Evolutionary conservation across 768 basidiomycete genomes (phyloP).

Genomic region (Calocera viscosa): DNA sequence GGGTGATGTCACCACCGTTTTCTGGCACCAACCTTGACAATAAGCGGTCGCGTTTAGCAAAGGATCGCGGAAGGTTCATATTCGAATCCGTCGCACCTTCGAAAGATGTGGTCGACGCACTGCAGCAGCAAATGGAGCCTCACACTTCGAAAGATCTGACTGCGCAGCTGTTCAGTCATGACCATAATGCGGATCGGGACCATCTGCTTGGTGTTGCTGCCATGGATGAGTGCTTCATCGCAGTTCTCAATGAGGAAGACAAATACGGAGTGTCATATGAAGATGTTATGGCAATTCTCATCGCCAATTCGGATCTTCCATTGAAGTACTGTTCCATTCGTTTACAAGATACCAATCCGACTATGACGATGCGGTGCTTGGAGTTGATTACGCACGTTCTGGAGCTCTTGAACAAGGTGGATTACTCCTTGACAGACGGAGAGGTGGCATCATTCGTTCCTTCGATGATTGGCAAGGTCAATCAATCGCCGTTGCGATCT

Average conservation of each 20-base stretch:
- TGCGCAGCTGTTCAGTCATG: slow-evolving; percentile 77
- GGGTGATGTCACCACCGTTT: slow-evolving; percentile 29
- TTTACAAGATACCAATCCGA: slow-evolving; percentile 81
- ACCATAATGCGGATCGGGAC: slow-evolving; percentile 91
- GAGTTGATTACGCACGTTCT: slow-evolving; percentile 74
- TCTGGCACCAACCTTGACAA: slow-evolving; percentile 44
- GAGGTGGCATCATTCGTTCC: slow-evolving; percentile 85
- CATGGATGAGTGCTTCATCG: slow-evolving; percentile 63
- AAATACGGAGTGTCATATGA: slow-evolving; percentile 35
- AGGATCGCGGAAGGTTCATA: slow-evolving; percentile 71
- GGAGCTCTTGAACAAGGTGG: slow-evolving; percentile 54
- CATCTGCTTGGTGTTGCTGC: slow-evolving; percentile 62
- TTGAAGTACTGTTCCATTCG: slow-evolving; percentile 90
- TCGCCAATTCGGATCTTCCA: slow-evolving; percentile 82
- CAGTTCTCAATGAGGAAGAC: slow-evolving; percentile 45
- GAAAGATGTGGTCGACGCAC: slow-evolving; percentile 72
- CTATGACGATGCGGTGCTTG: slow-evolving; percentile 72
- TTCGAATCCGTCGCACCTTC: slow-evolving; percentile 74
- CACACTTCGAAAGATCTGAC: slow-evolving; percentile 64
- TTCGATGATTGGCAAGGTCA: slow-evolving; percentile 77
- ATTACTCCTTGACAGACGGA: slow-evolving; percentile 69
- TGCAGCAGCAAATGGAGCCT: slow-evolving; percentile 87
- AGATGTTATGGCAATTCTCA: slow-evolving; percentile 47
- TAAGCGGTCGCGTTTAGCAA: slow-evolving; percentile 53
- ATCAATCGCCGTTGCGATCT: neutral